These are phyloP conservation scores for Gorgonomyces haynaldii DNA, from an alignment of 192 early-diverging fungal species.

Conservation along the genomic window DNA sequence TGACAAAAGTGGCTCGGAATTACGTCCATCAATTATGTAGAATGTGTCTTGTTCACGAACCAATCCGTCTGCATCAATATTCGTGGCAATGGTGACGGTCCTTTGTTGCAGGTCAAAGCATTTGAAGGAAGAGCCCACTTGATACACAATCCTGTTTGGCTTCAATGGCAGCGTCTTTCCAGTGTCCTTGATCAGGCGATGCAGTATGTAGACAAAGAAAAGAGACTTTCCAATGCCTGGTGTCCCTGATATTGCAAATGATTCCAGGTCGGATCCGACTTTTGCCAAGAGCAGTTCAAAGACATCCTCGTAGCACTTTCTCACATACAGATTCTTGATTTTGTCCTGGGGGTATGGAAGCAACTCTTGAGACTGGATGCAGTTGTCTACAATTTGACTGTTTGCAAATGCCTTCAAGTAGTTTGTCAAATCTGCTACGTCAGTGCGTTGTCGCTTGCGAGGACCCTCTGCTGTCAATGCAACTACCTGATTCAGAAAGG, in stretches of 20 bases:
- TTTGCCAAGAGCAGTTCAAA: conserved; percentile 11
- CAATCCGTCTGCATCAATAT: neutral
- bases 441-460: neutral
- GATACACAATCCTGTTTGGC: conserved; percentile 6
- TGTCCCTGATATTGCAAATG: conserved; percentile 19
- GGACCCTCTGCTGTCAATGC: neutral
- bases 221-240: conserved; percentile 19
- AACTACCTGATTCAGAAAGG: neutral
- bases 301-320: conserved; percentile 21
- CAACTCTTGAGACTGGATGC: conserved; percentile 11
- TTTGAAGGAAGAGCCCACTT: too few species aligned
- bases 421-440: conserved; percentile 8
- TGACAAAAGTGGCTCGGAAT: conserved; percentile 7
- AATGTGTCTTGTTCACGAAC: conserved; percentile 15
- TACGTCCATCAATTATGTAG: conserved; percentile 16
- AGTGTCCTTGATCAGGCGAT: conserved; percentile 13
- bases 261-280: conserved; percentile 4
- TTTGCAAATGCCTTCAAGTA: conserved; percentile 10
- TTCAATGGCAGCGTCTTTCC: conserved; percentile 5
- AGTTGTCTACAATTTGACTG: conserved; percentile 4
- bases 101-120: too few species aligned
- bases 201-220: conserved; percentile 18
- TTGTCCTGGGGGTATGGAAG: conserved; percentile 15
- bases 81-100: too few species aligned
- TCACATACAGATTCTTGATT: conserved; percentile 11